These are phyloP conservation scores for Ophiostoma fasciatum DNA, from an alignment of 2,329 filamentous ascomycete species.

Conservation along the genomic window DNA sequence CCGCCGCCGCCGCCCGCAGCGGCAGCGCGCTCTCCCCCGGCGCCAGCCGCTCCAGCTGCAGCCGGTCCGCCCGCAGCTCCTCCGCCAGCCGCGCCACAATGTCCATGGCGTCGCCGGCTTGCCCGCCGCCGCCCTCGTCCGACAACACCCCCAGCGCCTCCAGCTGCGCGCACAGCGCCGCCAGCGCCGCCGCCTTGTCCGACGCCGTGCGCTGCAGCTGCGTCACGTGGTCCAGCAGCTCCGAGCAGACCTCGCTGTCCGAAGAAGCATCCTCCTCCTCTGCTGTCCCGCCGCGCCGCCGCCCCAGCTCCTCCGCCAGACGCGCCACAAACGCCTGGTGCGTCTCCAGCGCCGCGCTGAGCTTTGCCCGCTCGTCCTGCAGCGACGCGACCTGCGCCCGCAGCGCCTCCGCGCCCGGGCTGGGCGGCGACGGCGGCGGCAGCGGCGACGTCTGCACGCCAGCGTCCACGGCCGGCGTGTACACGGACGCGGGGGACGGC, in stretches of 20 bases:
- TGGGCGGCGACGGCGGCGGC: slow-evolving; percentile 4
- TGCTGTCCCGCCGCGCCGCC: slow-evolving; percentile 15
- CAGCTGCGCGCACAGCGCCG: slow-evolving; percentile 30
- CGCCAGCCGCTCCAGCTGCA: slow-evolving; percentile 47
- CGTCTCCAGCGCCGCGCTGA: slow-evolving; percentile 30
- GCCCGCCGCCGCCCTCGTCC: slow-evolving; percentile 19
- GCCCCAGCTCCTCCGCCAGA: slow-evolving; percentile 22
- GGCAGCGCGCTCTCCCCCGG: slow-evolving; percentile 43
- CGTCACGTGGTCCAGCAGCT: slow-evolving; percentile 20
- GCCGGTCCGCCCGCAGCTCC: slow-evolving; percentile 39
- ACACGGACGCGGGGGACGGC: neutral
- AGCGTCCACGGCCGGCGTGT: slow-evolving; percentile 11
- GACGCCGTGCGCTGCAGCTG: slow-evolving; percentile 29
- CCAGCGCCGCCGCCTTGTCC: slow-evolving; percentile 32
- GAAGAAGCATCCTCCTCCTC: too few relatives aligned
- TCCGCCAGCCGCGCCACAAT: slow-evolving; percentile 30
- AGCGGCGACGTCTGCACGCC: slow-evolving; percentile 26
- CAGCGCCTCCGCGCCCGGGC: slow-evolving; percentile 25
- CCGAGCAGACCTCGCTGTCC: too few relatives aligned
- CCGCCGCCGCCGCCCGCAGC: slow-evolving; percentile 34
- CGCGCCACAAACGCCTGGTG: slow-evolving; percentile 28
- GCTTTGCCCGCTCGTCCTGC: slow-evolving; percentile 31
- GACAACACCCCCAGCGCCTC: slow-evolving; percentile 35
- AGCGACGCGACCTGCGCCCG: slow-evolving; percentile 34
- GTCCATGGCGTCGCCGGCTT: slow-evolving; percentile 29